phyloP scores from a whole-genome alignment of 805 yeast species.

The Metschnikowia colocasiae region DNA sequence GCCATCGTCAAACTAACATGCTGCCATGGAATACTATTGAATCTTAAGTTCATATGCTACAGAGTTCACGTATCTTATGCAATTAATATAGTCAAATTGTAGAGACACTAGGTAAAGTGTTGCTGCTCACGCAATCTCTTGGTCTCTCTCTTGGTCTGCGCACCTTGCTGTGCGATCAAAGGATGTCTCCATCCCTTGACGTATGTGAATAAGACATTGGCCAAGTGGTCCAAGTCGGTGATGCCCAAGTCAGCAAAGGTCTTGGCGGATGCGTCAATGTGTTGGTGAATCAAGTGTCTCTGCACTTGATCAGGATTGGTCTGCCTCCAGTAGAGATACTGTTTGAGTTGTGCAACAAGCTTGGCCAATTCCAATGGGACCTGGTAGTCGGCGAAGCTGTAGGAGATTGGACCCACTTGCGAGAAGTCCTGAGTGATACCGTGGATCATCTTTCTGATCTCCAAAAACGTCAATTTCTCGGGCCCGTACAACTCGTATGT shows the following conservation, averaged over 20 bases:
- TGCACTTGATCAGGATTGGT: constrained; percentile 71
- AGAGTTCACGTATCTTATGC: constrained; percentile 1
- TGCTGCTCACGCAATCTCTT: constrained; percentile 43
- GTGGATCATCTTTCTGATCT: constrained; percentile 68
- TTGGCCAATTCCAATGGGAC: constrained; percentile 46
- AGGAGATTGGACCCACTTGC: constrained; percentile 43
- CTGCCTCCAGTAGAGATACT: constrained; percentile 42
- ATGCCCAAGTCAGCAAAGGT: constrained; percentile 72
- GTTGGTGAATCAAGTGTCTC: constrained; percentile 68
- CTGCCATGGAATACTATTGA: too few species aligned
- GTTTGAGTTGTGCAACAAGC: constrained; percentile 42
- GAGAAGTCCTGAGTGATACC: constrained; percentile 52
- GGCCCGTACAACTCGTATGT: constrained; percentile 72
- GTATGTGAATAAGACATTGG: constrained; percentile 42
- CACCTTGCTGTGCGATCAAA: constrained; percentile 44
- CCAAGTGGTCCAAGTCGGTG: constrained; percentile 41
- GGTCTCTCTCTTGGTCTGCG: constrained; percentile 38
- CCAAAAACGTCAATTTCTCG: constrained; percentile 56
- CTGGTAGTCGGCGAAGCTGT: constrained; percentile 40
- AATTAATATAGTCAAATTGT: constrained; percentile 2
- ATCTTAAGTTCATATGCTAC: neutral
- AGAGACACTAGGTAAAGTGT: constrained; percentile 34
- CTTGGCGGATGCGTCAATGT: constrained; percentile 54
- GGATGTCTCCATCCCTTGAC: constrained; percentile 51
- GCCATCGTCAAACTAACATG: too few species aligned